A percentile compares a stretch with the other conserved stretches of the same genome.
These are phyloP conservation scores for Fusarium agapanthi DNA, from an alignment of 2,329 filamentous ascomycete genomes.

Conservation along the genomic window DNA sequence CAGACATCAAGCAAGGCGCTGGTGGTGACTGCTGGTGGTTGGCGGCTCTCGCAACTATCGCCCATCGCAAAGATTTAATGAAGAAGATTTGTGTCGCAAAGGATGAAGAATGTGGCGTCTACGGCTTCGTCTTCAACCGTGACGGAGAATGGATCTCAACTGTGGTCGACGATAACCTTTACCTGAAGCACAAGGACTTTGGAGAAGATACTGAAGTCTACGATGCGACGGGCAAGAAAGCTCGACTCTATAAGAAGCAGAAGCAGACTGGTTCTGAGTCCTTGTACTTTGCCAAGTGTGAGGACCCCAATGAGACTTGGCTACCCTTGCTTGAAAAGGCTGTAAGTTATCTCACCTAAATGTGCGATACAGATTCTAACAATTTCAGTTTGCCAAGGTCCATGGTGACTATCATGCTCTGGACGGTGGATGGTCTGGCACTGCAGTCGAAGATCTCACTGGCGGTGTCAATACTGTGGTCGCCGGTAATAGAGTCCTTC, in stretches of 20 bases:
- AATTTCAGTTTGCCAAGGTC: constrained; percentile 70
- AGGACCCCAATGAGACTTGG: constrained; percentile 77
- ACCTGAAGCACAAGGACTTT: constrained; percentile 50
- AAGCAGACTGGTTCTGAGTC: constrained; percentile 75
- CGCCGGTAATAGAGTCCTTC: constrained; percentile 65
- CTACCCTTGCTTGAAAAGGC: constrained; percentile 78
- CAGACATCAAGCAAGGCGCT: constrained; percentile 54
- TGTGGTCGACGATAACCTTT: constrained; percentile 75
- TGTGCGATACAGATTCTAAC: background rate
- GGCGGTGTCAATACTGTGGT: constrained; percentile 67
- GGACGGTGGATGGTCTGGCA: constrained; percentile 70
- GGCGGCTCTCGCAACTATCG: constrained; percentile 73
- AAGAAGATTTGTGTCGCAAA: constrained; percentile 72
- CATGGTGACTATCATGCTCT: constrained; percentile 77
- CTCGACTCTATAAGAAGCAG: constrained; percentile 67
- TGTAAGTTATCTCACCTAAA: constrained; percentile 18
- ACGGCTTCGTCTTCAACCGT: constrained; percentile 77
- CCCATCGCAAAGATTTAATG: constrained; percentile 71
- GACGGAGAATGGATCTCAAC: constrained; percentile 77
- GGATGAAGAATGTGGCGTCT: constrained; percentile 74
- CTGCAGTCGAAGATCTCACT: constrained; percentile 59
- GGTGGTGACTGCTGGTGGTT: constrained; percentile 80
- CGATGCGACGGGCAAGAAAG: constrained; percentile 58
- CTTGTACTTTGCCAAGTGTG: constrained; percentile 75
- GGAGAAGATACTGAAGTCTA: constrained; percentile 50